Percentiles rank a stretch among this genome's conserved stretches.
phyloP scores from a whole-genome alignment of 1,139 yeast species.

The Geotrichum australiense region DNA sequence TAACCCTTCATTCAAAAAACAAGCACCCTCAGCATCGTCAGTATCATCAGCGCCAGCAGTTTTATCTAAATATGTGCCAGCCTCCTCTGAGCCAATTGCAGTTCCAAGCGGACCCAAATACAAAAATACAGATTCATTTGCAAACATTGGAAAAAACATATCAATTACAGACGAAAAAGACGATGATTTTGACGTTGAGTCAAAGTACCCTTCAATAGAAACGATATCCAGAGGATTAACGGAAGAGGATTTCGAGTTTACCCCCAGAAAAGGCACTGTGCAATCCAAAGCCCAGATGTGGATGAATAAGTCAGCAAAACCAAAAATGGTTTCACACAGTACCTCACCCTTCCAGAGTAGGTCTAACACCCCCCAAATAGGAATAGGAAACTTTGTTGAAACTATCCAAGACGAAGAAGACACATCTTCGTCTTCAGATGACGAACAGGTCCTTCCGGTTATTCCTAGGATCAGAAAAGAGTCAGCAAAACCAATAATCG shows the following conservation, averaged over 20 bases:
- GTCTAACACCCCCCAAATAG: slow-evolving; percentile 8
- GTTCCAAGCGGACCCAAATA: slow-evolving; percentile 3
- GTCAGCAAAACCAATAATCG: neutral
- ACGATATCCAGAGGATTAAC: slow-evolving; percentile 29
- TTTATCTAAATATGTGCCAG: neutral
- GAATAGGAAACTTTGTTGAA: neutral
- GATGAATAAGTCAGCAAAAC: slow-evolving; percentile 1
- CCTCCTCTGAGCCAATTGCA: neutral
- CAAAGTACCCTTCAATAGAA: slow-evolving; percentile 33
- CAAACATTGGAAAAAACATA: too few relatives aligned
- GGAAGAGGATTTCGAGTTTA: slow-evolving; percentile 22
- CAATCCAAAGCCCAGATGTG: slow-evolving; percentile 3
- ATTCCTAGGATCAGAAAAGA: slow-evolving; percentile 12
- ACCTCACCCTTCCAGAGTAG: slow-evolving; percentile 16
- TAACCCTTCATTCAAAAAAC: neutral
- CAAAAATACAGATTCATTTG: too few relatives aligned
- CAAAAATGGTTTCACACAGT: slow-evolving; percentile 14
- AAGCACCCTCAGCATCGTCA: neutral
- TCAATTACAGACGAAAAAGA: slow-evolving; percentile 14
- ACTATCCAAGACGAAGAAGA: neutral
- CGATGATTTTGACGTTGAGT: slow-evolving; percentile 22
- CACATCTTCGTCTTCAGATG: slow-evolving; percentile 12
- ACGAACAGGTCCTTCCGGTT: slow-evolving; percentile 7
- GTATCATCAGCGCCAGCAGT: neutral
- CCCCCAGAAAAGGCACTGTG: slow-evolving; percentile 7